Evolutionary conservation across 2,329 filamentous ascomycete species (phyloP).

Genomic region (Arthrobotrys pseudoclavata): DNA sequence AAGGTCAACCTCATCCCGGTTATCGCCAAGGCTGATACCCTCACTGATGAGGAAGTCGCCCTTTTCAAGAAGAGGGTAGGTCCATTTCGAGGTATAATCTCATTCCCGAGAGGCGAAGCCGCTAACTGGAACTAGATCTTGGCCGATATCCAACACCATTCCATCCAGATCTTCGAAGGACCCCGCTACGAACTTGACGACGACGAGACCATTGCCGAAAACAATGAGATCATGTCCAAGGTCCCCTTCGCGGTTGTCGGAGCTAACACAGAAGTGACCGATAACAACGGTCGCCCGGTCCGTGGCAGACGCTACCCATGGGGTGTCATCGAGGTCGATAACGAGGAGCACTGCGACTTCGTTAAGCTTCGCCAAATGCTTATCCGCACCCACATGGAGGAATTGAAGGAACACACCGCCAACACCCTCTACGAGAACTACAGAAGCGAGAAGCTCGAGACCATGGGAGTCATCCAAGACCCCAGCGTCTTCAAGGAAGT

Average conservation of each 20-base stretch:
- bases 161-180: slow-evolving; percentile 98
- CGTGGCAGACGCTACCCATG: slow-evolving; percentile 96
- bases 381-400: slow-evolving; percentile 99
- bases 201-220: slow-evolving; percentile 99
- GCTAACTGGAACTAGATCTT: slow-evolving; percentile 77
- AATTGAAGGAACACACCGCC: slow-evolving; percentile 99
- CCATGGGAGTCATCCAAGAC: slow-evolving; percentile 98
- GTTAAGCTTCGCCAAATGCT: slow-evolving; percentile 99
- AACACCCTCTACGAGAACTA: slow-evolving; percentile 99
- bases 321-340: slow-evolving; percentile 99
- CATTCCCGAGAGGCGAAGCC: neutral
- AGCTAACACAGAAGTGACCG: slow-evolving; percentile 93
- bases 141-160: slow-evolving; percentile 95
- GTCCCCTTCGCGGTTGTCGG: slow-evolving; percentile 98
- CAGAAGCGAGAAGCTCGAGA: slow-evolving; percentile 98
- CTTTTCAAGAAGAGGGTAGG: slow-evolving; percentile 96
- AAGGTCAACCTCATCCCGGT: slow-evolving; percentile 99
- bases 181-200: slow-evolving; percentile 98
- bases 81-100: neutral
- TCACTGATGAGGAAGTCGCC: slow-evolving; percentile 95
- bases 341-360: slow-evolving; percentile 99
- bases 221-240: slow-evolving; percentile 99
- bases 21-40: slow-evolving; percentile 97
- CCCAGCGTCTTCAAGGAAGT: slow-evolving; percentile 99
- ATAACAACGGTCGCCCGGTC: slow-evolving; percentile 91